These are phyloP conservation scores for Pezicula radicicola DNA, from an alignment of 2,329 filamentous ascomycete species.

Conservation along the genomic window DNA sequence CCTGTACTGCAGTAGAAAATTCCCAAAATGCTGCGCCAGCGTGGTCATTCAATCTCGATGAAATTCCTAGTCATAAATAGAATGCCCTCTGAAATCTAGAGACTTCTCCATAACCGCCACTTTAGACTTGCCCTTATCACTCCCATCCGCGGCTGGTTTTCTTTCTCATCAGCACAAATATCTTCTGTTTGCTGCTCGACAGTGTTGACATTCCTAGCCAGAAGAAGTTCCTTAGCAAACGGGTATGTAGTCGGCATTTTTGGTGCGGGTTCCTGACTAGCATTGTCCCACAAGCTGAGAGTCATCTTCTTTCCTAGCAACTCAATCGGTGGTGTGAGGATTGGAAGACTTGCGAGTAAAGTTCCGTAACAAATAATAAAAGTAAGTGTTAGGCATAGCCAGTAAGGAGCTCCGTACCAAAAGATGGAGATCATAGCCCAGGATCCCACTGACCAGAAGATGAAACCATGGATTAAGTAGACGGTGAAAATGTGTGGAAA, in stretches of 20 bases:
- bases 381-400: constrained; percentile 16
- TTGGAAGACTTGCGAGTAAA: constrained; percentile 11
- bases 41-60: too few relatives aligned
- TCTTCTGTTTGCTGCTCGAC: too few relatives aligned
- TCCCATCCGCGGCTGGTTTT: too few relatives aligned
- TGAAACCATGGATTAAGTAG: constrained; percentile 42
- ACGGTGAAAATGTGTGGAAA: constrained; percentile 48
- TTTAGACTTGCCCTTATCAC: too few relatives aligned
- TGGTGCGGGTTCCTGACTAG: constrained; percentile 1
- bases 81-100: too few relatives aligned
- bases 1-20: too few relatives aligned
- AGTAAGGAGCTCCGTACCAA: constrained; percentile 20
- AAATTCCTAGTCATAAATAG: too few relatives aligned
- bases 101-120: too few relatives aligned
- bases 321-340: constrained; percentile 19
- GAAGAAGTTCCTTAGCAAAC: constrained; percentile 1
- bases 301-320: constrained; percentile 9
- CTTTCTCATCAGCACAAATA: too few relatives aligned
- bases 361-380: constrained; percentile 17
- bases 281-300: constrained; percentile 3
- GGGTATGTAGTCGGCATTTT: constrained; percentile 2
- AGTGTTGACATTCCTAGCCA: not conserved
- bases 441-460: constrained; percentile 29
- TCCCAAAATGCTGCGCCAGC: too few relatives aligned
- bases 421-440: constrained; percentile 17